Evolutionary conservation across 2,329 filamentous ascomycete genomes (phyloP).

Genomic region (Aspergillus japonicus): DNA sequence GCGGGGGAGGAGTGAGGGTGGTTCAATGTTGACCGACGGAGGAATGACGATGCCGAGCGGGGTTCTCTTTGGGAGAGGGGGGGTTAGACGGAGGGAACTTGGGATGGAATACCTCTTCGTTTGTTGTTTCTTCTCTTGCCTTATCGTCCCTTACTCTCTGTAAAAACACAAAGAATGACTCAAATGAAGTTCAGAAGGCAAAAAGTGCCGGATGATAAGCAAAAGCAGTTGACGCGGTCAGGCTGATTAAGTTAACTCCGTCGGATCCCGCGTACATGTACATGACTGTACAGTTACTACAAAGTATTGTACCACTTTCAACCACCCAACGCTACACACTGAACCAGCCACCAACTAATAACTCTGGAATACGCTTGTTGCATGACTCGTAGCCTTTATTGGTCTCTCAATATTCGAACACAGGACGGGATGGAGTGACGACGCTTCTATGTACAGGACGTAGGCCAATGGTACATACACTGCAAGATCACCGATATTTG

Average conservation of each 20-base stretch:
- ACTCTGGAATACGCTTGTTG: background rate
- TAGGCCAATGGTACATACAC: conserved; percentile 33
- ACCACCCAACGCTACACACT: too few species aligned
- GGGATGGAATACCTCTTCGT: background rate
- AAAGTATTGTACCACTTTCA: too few species aligned
- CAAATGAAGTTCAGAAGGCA: too few species aligned
- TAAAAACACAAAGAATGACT: too few species aligned
- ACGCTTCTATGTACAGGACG: conserved; percentile 34
- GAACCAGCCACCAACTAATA: background rate
- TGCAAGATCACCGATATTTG: conserved; percentile 24
- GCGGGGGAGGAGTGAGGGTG: background rate
- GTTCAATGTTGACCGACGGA: background rate
- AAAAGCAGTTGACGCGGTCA: too few species aligned
- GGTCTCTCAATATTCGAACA: conserved; percentile 10
- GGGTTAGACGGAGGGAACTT: too few species aligned
- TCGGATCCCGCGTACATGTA: too few species aligned
- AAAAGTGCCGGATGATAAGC: too few species aligned
- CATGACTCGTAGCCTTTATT: background rate
- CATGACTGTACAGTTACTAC: too few species aligned
- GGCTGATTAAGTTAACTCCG: too few species aligned
- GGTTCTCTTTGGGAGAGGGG: too few species aligned
- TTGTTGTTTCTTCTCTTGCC: background rate
- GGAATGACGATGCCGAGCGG: conserved; percentile 7
- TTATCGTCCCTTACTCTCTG: too few species aligned
- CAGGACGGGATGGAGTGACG: conserved; percentile 21